Base-by-base conservation (phyloP, 2,329 filamentous ascomycete species). In the Aureobasidium sp. region DNA sequence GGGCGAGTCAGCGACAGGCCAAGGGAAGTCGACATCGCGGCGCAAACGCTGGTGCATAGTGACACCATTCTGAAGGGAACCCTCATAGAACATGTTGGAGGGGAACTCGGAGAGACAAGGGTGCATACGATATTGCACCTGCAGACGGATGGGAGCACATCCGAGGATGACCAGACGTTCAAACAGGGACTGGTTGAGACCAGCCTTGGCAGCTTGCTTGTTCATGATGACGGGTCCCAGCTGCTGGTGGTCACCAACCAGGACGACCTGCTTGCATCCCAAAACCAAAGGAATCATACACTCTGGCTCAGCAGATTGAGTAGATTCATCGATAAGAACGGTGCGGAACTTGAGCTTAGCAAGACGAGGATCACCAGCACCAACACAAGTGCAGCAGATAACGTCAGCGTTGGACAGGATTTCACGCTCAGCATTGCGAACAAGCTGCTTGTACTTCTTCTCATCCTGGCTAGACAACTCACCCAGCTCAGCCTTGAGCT, bases 31-130 rank as follows among this genome's bases (percentile, higher is more conserved):
- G 32, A 99, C 91, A 69, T 99, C 93, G 66, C 88, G 88, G 65
- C 93, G 88, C 65, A 97, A 82, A 64, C 94, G 88, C 71, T 96
- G 88, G 67, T 90, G 87, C 72, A 89, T 89, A 0, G 92, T 96
- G 50, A 99, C 90, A 71, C 94, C 94, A 68, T 99, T 99, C 75
- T 99, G 94, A 61, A 99, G 82, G 61, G 91, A 94, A 25, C 94
- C 94, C 69, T 97, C 94, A 75, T 99, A 99, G 75, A 99, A 99
- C 94, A 99, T 97, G 78, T 97, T 97, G 63, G 93, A 97, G 0
- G 94, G 94, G 70, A 99, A 99, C 70, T 96, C 89, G 1, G 94
- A 97, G 45, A 99, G 82, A 71, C 93, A 97, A 30, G 94, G 94
- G 71, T 99, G 94, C 94, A 99, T 99, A 72, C 94, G 93, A 74